Evolutionary conservation across 306 rosid species (phyloP).

Genomic region (Prunus mume): DNA sequence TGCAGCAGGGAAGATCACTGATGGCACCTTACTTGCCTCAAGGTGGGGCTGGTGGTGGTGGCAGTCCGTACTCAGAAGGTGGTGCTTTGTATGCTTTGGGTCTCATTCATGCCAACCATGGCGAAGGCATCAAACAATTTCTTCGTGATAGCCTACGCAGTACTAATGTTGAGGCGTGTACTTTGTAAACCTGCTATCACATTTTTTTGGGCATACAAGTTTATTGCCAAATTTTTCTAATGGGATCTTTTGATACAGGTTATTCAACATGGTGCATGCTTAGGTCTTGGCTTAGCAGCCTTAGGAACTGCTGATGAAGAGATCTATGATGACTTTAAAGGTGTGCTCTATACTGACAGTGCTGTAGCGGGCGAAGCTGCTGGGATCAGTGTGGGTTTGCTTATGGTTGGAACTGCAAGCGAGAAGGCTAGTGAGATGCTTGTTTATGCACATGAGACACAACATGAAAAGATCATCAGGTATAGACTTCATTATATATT

Average conservation of each 20-base stretch:
- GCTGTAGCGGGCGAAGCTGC: slow-evolving; percentile 98
- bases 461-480: slow-evolving; percentile 92
- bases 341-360: slow-evolving; percentile 86
- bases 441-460: slow-evolving; percentile 91
- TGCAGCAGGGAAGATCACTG: slow-evolving; percentile 91
- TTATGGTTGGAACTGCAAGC: slow-evolving; percentile 97
- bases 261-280: slow-evolving; percentile 94
- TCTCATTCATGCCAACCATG: slow-evolving; percentile 97
- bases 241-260: slow-evolving; percentile 48
- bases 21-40: slow-evolving; percentile 99
- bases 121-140: slow-evolving; percentile 90
- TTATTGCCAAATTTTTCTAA: slow-evolving; percentile 5
- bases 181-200: slow-evolving; percentile 9
- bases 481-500: slow-evolving; percentile 26
- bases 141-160: slow-evolving; percentile 86
- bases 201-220: slow-evolving; percentile 7
- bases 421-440: slow-evolving; percentile 98
- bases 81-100: slow-evolving; percentile 97
- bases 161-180: slow-evolving; percentile 82
- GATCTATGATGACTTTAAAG: slow-evolving; percentile 79
- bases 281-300: slow-evolving; percentile 96
- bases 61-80: slow-evolving; percentile 93
- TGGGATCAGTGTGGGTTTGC: slow-evolving; percentile 94
- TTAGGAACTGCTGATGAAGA: slow-evolving; percentile 94
- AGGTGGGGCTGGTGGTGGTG: slow-evolving; percentile 90